A percentile compares a stretch with the other conserved stretches of the same genome.
Evolutionary conservation across 192 early-diverging fungal species (phyloP).

Genomic region (Mortierella claussenii): DNA sequence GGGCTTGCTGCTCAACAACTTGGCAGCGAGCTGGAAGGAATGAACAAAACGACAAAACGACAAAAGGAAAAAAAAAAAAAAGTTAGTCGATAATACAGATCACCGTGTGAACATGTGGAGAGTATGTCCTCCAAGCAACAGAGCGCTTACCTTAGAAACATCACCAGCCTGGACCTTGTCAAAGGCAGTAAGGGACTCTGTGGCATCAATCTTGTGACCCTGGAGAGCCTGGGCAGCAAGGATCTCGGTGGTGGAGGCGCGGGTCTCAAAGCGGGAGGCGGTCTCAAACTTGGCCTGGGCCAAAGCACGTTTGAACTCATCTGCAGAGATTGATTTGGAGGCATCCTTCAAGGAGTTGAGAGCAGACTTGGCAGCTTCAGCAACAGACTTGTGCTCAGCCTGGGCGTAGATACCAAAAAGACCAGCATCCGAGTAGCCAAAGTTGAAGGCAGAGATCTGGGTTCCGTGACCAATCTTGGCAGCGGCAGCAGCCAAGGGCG

Average conservation of each 20-base stretch:
- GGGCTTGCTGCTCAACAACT: slow-evolving; percentile 74
- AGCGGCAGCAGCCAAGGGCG: slow-evolving; percentile 74
- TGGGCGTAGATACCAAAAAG: slow-evolving; percentile 87
- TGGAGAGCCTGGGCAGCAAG: slow-evolving; percentile 55
- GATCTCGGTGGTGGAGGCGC: slow-evolving; percentile 58
- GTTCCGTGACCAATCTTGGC: slow-evolving; percentile 61
- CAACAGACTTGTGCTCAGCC: slow-evolving; percentile 65
- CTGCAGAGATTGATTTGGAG: slow-evolving; percentile 55
- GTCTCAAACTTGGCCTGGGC: slow-evolving; percentile 70
- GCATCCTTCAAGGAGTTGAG: slow-evolving; percentile 69
- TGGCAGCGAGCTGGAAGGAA: slow-evolving; percentile 66
- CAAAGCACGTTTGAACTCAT: slow-evolving; percentile 72
- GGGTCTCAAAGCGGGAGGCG: slow-evolving; percentile 57
- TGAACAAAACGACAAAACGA: slow-evolving; percentile 2
- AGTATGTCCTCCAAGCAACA: no score
- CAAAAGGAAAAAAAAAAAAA: slow-evolving; percentile 1
- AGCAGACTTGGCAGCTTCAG: slow-evolving; percentile 71
- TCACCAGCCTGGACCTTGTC: slow-evolving; percentile 36
- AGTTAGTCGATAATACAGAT: no score
- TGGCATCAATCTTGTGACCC: slow-evolving; percentile 41
- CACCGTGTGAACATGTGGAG: no score
- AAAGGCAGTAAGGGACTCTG: slow-evolving; percentile 31
- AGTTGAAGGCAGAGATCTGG: slow-evolving; percentile 80
- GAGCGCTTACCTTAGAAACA: slow-evolving; percentile 52
- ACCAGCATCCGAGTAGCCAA: slow-evolving; percentile 91